These are phyloP conservation scores for Cairneyella variabilis DNA, from an alignment of 495 filamentous ascomycete species.

Conservation along the genomic window DNA sequence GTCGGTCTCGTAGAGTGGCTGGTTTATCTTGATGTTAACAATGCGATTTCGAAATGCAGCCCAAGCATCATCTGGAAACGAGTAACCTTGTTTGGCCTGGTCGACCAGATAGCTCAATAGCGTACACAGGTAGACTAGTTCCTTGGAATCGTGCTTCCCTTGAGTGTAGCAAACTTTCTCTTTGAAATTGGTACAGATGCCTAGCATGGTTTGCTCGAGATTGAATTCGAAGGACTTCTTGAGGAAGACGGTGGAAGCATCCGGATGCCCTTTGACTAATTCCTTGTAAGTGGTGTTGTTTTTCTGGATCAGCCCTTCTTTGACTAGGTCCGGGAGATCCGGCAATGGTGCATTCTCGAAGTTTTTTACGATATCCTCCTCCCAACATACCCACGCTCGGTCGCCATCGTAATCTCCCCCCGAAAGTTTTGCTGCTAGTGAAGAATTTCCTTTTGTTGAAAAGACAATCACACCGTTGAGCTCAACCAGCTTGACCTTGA, in stretches of 20 bases:
- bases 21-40: slow-evolving; percentile 35
- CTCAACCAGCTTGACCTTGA: slow-evolving; percentile 65
- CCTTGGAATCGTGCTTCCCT: slow-evolving; percentile 49
- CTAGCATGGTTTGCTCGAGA: slow-evolving; percentile 61
- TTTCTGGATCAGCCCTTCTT: slow-evolving; percentile 53
- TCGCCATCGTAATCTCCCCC: slow-evolving; percentile 97
- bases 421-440: slow-evolving; percentile 73
- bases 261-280: slow-evolving; percentile 26
- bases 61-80: slow-evolving; percentile 55
- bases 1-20: slow-evolving; percentile 30
- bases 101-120: slow-evolving; percentile 80
- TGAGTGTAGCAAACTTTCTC: slow-evolving; percentile 62
- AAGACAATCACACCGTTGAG: slow-evolving; percentile 88
- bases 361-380: slow-evolving; percentile 63
- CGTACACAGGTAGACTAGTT: slow-evolving; percentile 57
- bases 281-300: slow-evolving; percentile 49
- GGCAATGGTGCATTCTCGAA: slow-evolving; percentile 65
- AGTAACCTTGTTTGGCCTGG: slow-evolving; percentile 69
- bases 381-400: slow-evolving; percentile 88
- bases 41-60: slow-evolving; percentile 24
- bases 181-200: slow-evolving; percentile 71
- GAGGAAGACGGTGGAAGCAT: slow-evolving; percentile 15
- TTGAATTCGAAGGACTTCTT: slow-evolving; percentile 46
- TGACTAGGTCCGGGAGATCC: slow-evolving; percentile 35
- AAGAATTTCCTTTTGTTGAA: slow-evolving; percentile 62